These are phyloP conservation scores for Fusarium sp. DNA, from an alignment of 2,329 filamentous ascomycete species.

Conservation along the genomic window DNA sequence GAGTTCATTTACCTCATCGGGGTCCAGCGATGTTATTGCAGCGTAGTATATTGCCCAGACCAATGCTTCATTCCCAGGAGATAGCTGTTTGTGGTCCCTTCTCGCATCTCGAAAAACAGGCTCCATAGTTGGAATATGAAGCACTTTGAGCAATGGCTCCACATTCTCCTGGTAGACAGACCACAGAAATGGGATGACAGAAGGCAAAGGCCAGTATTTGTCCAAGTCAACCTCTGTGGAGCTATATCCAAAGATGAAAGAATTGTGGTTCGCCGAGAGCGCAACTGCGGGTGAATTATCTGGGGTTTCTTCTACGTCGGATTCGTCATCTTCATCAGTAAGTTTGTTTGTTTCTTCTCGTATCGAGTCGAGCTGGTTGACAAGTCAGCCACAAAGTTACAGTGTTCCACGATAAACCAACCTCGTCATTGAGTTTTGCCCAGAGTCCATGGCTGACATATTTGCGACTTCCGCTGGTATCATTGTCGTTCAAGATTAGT, in stretches of 20 bases:
- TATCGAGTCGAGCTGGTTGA: slow-evolving; percentile 55
- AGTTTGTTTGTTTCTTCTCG: slow-evolving; percentile 63
- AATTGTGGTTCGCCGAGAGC: slow-evolving; percentile 68
- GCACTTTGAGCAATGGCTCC: slow-evolving; percentile 76
- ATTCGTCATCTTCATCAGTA: slow-evolving; percentile 62
- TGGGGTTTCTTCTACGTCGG: slow-evolving; percentile 71
- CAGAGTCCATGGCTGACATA: slow-evolving; percentile 84
- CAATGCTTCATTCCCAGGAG: slow-evolving; percentile 68
- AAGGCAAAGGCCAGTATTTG: slow-evolving; percentile 72
- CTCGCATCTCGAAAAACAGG: slow-evolving; percentile 71
- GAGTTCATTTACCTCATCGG: slow-evolving; percentile 64
- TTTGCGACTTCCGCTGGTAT: slow-evolving; percentile 73
- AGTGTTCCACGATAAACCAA: slow-evolving; percentile 49
- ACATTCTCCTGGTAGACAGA: slow-evolving; percentile 79
- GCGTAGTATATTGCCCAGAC: slow-evolving; percentile 73
- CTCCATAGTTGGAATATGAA: slow-evolving; percentile 76
- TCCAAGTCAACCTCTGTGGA: slow-evolving; percentile 76
- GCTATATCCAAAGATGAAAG: slow-evolving; percentile 79
- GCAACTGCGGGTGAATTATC: slow-evolving; percentile 56
- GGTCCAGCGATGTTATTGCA: slow-evolving; percentile 69
- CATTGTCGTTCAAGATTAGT: slow-evolving; percentile 78
- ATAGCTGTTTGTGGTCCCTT: slow-evolving; percentile 68
- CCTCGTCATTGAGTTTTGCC: slow-evolving; percentile 81
- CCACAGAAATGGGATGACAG: slow-evolving; percentile 76
- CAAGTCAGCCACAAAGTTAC: slow-evolving; percentile 19